phyloP scores from a whole-genome alignment of 371 early-diverging fungal genomes.

The Rhizopus delemar region DNA sequence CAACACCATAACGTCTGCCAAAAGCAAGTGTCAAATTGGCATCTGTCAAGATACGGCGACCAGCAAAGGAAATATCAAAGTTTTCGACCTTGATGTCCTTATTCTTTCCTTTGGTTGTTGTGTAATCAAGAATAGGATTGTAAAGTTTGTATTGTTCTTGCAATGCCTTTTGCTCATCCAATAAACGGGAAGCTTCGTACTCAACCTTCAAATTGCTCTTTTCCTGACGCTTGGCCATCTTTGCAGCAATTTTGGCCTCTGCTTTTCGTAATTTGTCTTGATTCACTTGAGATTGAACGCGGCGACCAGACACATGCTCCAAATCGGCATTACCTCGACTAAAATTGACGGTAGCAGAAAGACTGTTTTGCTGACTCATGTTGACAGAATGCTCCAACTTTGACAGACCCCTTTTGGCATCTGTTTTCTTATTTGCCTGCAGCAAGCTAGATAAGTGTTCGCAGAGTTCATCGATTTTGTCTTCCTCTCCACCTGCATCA shows the following conservation, averaged over 20 bases:
- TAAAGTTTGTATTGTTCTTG: slow-evolving; percentile 71
- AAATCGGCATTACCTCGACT: slow-evolving; percentile 59
- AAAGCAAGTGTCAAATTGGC: slow-evolving; percentile 81
- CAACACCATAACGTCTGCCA: slow-evolving; percentile 93
- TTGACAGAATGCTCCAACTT: slow-evolving; percentile 63
- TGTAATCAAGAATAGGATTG: slow-evolving; percentile 85
- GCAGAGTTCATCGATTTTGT: slow-evolving; percentile 66
- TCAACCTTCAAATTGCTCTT: slow-evolving; percentile 59
- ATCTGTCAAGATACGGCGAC: slow-evolving; percentile 90
- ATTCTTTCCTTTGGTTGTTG: slow-evolving; percentile 78
- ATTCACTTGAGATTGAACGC: slow-evolving; percentile 86
- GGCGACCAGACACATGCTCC: slow-evolving; percentile 66
- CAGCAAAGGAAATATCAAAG: slow-evolving; percentile 95
- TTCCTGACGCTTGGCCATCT: slow-evolving; percentile 82
- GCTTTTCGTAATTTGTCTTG: slow-evolving; percentile 89
- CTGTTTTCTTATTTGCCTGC: slow-evolving; percentile 35
- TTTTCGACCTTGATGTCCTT: slow-evolving; percentile 95
- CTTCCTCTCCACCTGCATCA: slow-evolving; percentile 73
- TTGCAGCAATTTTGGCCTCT: slow-evolving; percentile 88
- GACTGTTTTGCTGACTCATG: slow-evolving; percentile 54
- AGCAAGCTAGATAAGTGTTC: slow-evolving; percentile 59
- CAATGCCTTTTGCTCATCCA: slow-evolving; percentile 69
- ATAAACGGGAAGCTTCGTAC: slow-evolving; percentile 81
- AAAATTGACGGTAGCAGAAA: slow-evolving; percentile 60
- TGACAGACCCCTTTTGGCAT: slow-evolving; percentile 29